These are phyloP conservation scores for Ceratorhiza oryzae-sativae DNA, from an alignment of 1,284 basidiomycete genomes.

Conservation along the genomic window DNA sequence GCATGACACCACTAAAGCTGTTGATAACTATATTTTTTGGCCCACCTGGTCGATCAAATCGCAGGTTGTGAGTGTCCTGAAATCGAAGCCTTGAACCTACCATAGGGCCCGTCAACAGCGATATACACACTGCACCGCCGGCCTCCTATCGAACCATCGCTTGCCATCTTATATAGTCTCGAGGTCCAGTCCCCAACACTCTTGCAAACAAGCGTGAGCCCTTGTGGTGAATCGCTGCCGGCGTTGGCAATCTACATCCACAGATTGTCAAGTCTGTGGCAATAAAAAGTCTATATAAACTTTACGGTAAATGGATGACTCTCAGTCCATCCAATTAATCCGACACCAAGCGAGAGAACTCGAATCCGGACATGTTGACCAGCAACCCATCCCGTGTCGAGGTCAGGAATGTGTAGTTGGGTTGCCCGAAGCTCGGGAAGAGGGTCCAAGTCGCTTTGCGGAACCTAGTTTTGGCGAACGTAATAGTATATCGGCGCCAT, in stretches of 20 bases:
- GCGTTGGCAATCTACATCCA: constrained; percentile 17
- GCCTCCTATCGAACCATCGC: background rate
- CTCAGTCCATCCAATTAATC: constrained; percentile 20
- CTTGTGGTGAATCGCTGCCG: constrained; percentile 1
- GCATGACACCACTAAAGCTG: constrained; percentile 38
- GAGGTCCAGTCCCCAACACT: constrained; percentile 39
- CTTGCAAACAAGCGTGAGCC: constrained; percentile 39
- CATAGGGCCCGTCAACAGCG: constrained; percentile 43
- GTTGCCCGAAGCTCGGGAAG: constrained; percentile 22
- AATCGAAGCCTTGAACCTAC: background rate
- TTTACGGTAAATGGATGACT: constrained; percentile 31
- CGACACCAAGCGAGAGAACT: constrained; percentile 16
- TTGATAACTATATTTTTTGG: constrained; percentile 36
- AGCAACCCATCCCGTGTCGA: constrained; percentile 19
- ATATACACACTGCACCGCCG: constrained; percentile 28
- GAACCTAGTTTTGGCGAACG: constrained; percentile 22
- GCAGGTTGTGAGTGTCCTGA: background rate
- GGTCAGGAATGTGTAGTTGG: constrained; percentile 2
- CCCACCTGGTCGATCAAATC: constrained; percentile 33
- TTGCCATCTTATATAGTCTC: constrained; percentile 17
- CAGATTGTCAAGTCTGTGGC: background rate
- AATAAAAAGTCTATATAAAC: background rate
- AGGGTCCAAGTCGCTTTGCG: constrained; percentile 25
- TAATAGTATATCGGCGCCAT: constrained; percentile 12
- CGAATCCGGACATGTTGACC: constrained; percentile 32